Evolutionary conservation across 768 basidiomycete species (phyloP).

Genomic region (Auriscalpium microsporum): DNA sequence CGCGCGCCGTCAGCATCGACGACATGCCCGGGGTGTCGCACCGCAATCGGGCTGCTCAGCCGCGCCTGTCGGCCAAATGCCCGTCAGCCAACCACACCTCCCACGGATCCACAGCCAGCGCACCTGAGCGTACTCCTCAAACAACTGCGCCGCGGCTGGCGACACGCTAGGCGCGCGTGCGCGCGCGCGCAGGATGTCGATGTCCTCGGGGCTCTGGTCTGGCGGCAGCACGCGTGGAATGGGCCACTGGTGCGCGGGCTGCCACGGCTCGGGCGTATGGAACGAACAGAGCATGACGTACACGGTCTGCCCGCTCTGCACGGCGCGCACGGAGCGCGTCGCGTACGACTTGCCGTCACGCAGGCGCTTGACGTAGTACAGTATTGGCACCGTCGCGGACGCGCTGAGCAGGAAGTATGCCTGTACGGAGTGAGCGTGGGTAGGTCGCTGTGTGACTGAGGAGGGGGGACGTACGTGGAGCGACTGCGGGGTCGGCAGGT

Average conservation of each 20-base stretch:
- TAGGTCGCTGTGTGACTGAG: background rate
- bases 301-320: constrained; percentile 41
- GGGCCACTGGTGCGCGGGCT: constrained; percentile 57
- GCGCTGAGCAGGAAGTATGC: constrained; percentile 78
- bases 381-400: constrained; percentile 61
- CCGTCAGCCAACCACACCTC: background rate
- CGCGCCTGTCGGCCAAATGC: constrained; percentile 43
- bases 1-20: constrained; percentile 35
- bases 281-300: constrained; percentile 75
- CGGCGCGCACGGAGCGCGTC: constrained; percentile 42
- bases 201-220: constrained; percentile 32
- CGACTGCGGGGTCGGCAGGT: constrained; percentile 34
- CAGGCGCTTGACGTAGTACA: constrained; percentile 70
- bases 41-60: constrained; percentile 55
- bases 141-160: constrained; percentile 26
- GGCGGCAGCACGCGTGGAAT: constrained; percentile 54
- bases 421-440: constrained; percentile 25
- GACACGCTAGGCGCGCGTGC: constrained; percentile 28
- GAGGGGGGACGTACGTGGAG: constrained; percentile 47
- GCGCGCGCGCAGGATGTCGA: constrained; percentile 20
- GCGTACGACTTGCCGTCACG: constrained; percentile 70
- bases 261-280: constrained; percentile 71
- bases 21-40: constrained; percentile 45
- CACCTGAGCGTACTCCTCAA: constrained; percentile 22
- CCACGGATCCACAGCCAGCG: background rate